phyloP scores from a whole-genome alignment of 2,329 filamentous ascomycete species.

The Thelonectria rubi region DNA sequence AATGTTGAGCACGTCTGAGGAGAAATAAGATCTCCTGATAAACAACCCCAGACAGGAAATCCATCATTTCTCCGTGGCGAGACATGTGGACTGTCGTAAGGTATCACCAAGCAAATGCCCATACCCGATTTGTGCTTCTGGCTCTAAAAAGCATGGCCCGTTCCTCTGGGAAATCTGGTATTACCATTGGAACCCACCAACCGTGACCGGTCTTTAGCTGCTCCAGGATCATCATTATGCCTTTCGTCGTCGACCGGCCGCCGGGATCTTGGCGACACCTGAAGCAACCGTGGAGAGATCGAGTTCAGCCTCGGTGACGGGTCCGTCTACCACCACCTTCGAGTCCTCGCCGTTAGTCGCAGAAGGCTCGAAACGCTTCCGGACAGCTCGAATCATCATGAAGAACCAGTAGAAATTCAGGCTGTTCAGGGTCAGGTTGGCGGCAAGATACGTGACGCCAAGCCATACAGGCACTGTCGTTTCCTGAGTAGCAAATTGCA shows the following conservation, averaged over 20 bases:
- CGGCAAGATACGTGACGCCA: constrained; percentile 70
- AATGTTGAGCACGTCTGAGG: not conserved
- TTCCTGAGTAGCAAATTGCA: constrained; percentile 57
- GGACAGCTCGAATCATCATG: constrained; percentile 84
- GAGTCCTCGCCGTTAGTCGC: constrained; percentile 44
- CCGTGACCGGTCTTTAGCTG: not conserved
- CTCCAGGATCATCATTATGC: constrained; percentile 28
- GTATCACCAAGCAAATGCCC: too few relatives aligned
- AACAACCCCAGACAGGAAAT: too few relatives aligned
- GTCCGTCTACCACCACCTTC: constrained; percentile 16
- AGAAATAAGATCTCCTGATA: not conserved
- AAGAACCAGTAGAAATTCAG: constrained; percentile 88
- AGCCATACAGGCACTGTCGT: constrained; percentile 75
- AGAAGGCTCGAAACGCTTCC: constrained; percentile 74
- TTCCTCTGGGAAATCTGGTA: not conserved
- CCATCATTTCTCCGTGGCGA: too few relatives aligned
- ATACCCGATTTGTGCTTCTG: not conserved
- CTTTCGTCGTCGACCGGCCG: constrained; percentile 44
- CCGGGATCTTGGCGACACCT: constrained; percentile 30
- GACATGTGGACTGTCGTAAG: too few relatives aligned
- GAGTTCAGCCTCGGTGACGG: constrained; percentile 42
- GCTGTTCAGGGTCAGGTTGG: constrained; percentile 76
- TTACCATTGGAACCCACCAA: not conserved
- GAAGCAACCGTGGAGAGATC: constrained; percentile 45
- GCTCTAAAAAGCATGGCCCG: not conserved